Evolutionary conservation across 2,329 filamentous ascomycete species (phyloP).

Genomic region (Penicillium sp.): DNA sequence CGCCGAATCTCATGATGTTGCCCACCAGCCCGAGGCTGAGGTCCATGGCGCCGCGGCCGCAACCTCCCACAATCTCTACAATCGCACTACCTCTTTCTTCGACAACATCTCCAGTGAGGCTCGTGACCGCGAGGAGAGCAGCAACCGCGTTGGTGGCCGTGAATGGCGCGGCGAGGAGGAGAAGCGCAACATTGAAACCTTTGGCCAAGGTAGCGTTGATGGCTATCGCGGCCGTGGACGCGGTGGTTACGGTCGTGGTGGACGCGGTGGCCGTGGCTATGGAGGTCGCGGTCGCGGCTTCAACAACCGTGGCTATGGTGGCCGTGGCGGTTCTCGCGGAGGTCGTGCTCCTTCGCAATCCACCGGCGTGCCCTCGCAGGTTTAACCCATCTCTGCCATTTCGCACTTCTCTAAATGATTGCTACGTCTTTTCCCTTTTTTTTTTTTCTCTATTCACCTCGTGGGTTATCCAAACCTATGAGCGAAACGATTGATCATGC

Average conservation of each 20-base stretch:
- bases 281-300: slow-evolving; percentile 43
- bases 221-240: slow-evolving; percentile 81
- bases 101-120: slow-evolving; percentile 97
- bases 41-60: slow-evolving; percentile 41
- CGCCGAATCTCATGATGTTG: slow-evolving; percentile 57
- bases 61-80: slow-evolving; percentile 67
- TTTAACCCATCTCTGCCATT: slow-evolving; percentile 31
- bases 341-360: slow-evolving; percentile 47
- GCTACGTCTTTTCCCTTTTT: slow-evolving; percentile 21
- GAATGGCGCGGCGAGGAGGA: slow-evolving; percentile 94
- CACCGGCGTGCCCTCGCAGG: slow-evolving; percentile 46
- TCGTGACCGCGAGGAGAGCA: slow-evolving; percentile 80
- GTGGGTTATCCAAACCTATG: slow-evolving; percentile 35
- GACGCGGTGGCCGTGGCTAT: slow-evolving; percentile 55
- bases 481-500: slow-evolving; percentile 33
- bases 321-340: slow-evolving; percentile 48
- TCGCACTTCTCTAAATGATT: slow-evolving; percentile 31
- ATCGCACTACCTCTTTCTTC: slow-evolving; percentile 90
- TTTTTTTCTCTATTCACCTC: slow-evolving; percentile 27
- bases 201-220: slow-evolving; percentile 95
- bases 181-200: slow-evolving; percentile 95
- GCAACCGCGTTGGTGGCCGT: slow-evolving; percentile 73
- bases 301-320: slow-evolving; percentile 49
- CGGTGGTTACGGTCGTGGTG: slow-evolving; percentile 56
- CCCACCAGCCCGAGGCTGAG: slow-evolving; percentile 41